These are phyloP conservation scores for Penicillium glabrum DNA, from an alignment of 2,329 filamentous ascomycete genomes.

Conservation along the genomic window DNA sequence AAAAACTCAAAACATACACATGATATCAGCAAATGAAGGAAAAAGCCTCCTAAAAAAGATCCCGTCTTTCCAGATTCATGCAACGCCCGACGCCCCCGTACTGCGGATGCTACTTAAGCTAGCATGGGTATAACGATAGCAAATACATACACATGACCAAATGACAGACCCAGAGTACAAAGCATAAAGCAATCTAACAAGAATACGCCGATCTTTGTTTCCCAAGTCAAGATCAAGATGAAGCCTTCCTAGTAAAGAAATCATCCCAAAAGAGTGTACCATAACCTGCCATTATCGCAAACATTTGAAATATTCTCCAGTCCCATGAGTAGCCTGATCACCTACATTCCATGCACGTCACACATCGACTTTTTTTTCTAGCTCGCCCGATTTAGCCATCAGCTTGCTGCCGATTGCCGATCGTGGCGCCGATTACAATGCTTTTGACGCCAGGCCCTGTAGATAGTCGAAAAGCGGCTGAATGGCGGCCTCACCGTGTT, in stretches of 20 bases:
- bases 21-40: not conserved
- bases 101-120: conserved; percentile 13
- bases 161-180: not conserved
- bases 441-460: conserved; percentile 6
- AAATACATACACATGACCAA: conserved; percentile 1
- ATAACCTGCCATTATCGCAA: not conserved
- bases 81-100: conserved; percentile 18
- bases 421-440: not conserved
- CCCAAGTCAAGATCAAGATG: not conserved
- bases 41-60: not conserved
- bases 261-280: not conserved
- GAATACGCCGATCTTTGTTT: not conserved
- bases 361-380: not conserved
- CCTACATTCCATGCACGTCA: not conserved
- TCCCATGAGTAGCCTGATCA: not conserved
- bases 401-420: not conserved
- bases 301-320: not conserved
- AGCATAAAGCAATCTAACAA: not conserved
- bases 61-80: not conserved
- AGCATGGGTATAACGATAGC: conserved; percentile 22
- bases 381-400: not conserved
- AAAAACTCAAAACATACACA: not conserved
- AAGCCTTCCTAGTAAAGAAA: not conserved
- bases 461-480: conserved; percentile 30
- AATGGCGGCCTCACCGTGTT: conserved; percentile 27